Evolutionary conservation across 2,329 filamentous ascomycete genomes (phyloP), one percentile per base, ranked within the genome.

Genomic region (Xylariaceae sp.): DNA sequence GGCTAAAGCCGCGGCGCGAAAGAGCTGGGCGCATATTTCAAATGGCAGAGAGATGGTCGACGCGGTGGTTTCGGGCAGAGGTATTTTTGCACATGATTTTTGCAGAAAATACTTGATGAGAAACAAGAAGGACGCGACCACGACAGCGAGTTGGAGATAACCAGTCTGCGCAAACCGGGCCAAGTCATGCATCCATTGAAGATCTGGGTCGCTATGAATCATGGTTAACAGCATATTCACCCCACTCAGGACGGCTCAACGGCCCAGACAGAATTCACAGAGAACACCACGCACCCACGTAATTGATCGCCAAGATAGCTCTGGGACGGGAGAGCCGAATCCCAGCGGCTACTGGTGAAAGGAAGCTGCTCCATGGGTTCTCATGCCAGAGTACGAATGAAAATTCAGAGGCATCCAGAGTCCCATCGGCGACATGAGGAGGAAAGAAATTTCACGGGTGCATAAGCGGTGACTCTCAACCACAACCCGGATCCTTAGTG

Each of bases 11-110:
- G 74, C 66, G 15, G 74, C 72, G 18, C 79, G 74, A 30, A 73
- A 65, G 7, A 71, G 63, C 64, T 82, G 79, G 17, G 76, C 75
- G 50, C 69, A 66, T 50, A 80, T 60, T 60, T 82, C 79, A 64
- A 76, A 78, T 0, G 70, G 65, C 69, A 76, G 75, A 53, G 70
- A 71, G 50, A 80, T 72, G 44, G 72, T 69, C 15, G 77, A 75
- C 9, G 74, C 71, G 57, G 73, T 76, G 53, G 67, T 58, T 68
- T 72, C 67, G 23, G 66, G 67, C 15, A 59, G 62, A 11, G 64
- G 66, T 53, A 69, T 66, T 57, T 63, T 69, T 45, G 66, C 62
- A 52, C 70, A 69, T 34, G 71, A 69, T 55, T 72, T 68, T 48
- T 67, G 71, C 53, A 74, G 58, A 34, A 76, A 66, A 58, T 73